A percentile compares a stretch with the other conserved stretches of the same genome.
Conservation (phyloP, 1,284 basidiomycete genomes). For the Rhodotorula glutinis region DNA sequence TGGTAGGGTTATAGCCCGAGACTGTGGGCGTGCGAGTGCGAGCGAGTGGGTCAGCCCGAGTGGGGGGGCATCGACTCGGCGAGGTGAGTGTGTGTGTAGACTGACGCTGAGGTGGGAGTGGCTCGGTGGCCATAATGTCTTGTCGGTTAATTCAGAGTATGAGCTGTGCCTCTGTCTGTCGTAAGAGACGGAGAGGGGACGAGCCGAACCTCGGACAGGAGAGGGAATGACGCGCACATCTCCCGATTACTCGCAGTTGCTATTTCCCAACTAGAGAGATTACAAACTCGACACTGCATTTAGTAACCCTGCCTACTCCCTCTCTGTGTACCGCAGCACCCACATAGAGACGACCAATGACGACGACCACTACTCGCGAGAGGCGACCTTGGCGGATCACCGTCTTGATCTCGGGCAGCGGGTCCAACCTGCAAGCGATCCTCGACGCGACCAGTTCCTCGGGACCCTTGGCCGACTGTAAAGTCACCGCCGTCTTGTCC, state of each 20-base stretch:
- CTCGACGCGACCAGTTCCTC: constrained; percentile 69
- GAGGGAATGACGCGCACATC: no score
- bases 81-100: no score
- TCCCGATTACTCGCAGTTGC: no score
- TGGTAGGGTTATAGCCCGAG: constrained; percentile 15
- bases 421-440: constrained; percentile 91
- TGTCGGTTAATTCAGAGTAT: background rate
- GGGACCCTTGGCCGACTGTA: constrained; percentile 48
- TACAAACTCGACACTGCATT: no score
- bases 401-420: constrained; percentile 51
- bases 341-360: background rate
- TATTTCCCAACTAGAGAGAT: no score
- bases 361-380: background rate
- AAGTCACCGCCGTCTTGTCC: constrained; percentile 79
- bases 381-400: background rate
- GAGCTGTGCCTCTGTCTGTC: no score
- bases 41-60: constrained; percentile 8
- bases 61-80: background rate
- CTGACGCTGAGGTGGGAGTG: constrained; percentile 22
- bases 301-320: no score
- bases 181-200: background rate
- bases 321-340: background rate
- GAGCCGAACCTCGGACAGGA: no score
- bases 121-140: constrained; percentile 21
- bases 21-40: constrained; percentile 15